Evolutionary conservation across 2,329 filamentous ascomycete species (phyloP), one percentile per base, ranked within the genome.

Genomic region (Epichloe aotearoae): DNA sequence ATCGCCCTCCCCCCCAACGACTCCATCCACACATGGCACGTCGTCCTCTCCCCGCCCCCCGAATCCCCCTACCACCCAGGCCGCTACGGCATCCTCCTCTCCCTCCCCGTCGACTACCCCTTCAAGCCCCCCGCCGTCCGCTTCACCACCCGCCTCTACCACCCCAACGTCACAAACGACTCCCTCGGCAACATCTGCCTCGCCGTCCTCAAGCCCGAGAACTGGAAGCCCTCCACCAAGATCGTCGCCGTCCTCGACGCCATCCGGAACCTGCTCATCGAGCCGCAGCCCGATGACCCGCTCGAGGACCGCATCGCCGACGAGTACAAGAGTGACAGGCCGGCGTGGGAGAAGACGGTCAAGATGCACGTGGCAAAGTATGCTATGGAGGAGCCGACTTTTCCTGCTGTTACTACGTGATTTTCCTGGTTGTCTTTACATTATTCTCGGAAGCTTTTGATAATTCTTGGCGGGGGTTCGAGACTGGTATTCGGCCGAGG

Each of bases 81-180:
- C 62, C 72, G 71, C 57, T 96, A 88, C 77, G 79, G 79, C 57
- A 70, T 96, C 54, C 69, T 82, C 55, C 74, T 95, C 58, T 75
- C 69, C 40, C 80, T 96, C 11, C 88, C 89, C 14, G 70, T 73
- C 59, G 84, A 88, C 62, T 95, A 95, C 73, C 89, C 89, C 37
- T 95, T 95, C 81, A 93, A 93, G 69, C 82, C 88, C 20, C 89
- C 89, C 15, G 73, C 77, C 53, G 76, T 95, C 59, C 81, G 77
- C 63, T 95, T 95, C 76, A 72, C 74, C 57, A 95, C 89, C 48
- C 91, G 90, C 70, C 86, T 95, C 74, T 96, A 95, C 77, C 90
- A 96, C 72, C 89, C 90, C 43, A 96, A 96, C 70, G 80, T 96
- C 53, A 88, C 84, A 63, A 93, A 95, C 75, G 89, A 95, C 67